A percentile compares a stretch with the other conserved stretches of the same genome.
These are phyloP conservation scores for Physocladia obscura DNA, from an alignment of 192 early-diverging fungal species.

Conservation along the genomic window DNA sequence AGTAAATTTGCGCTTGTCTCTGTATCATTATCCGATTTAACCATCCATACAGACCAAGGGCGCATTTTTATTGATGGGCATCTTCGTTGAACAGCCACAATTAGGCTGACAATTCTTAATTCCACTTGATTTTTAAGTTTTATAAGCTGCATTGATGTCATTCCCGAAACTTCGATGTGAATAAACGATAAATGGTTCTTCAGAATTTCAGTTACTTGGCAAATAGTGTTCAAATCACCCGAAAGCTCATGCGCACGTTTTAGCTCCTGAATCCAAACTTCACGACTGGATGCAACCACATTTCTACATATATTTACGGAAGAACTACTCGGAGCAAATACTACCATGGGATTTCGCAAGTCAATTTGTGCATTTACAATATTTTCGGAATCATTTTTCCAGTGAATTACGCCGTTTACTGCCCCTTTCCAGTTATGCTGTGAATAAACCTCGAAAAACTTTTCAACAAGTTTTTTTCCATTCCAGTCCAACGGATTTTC, in stretches of 20 bases:
- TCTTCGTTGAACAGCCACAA: background rate
- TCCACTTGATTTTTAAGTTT: background rate
- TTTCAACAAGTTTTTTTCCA: background rate
- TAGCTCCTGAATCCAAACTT: slow-evolving; percentile 5
- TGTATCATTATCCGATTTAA: background rate
- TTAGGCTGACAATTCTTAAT: background rate
- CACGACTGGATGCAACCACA: background rate
- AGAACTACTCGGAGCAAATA: background rate
- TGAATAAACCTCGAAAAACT: background rate
- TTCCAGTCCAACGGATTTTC: background rate
- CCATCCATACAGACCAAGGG: slow-evolving; percentile 1
- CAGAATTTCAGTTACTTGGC: background rate
- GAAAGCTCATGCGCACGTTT: background rate
- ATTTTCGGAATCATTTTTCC: background rate
- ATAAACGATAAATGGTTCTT: background rate
- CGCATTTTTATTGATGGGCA: slow-evolving; percentile 8
- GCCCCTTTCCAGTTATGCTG: background rate
- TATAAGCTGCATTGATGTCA: background rate
- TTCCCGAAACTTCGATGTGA: slow-evolving; percentile 9
- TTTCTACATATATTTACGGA: slow-evolving; percentile 15
- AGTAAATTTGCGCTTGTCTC: slow-evolving; percentile 8
- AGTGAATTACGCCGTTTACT: too few relatives aligned
- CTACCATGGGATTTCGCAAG: background rate
- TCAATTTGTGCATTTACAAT: background rate
- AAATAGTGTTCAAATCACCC: background rate